Conservation (phyloP, 2,329 filamentous ascomycete genomes). For the Curvularia sp. region DNA sequence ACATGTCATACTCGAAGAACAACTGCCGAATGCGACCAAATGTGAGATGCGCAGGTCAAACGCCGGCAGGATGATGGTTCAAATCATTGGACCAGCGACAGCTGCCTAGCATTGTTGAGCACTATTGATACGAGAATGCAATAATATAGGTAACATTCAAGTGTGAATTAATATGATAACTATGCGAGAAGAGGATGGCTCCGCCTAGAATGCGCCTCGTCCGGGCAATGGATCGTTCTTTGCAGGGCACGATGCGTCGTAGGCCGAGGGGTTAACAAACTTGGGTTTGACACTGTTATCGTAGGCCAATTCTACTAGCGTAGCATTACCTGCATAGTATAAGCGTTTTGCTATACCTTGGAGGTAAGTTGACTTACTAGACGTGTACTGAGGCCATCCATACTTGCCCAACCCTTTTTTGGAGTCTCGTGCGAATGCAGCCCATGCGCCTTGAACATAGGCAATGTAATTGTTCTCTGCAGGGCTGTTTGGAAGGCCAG, state of each 20-base stretch:
- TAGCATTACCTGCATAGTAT: constrained; percentile 17
- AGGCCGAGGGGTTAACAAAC: constrained; percentile 29
- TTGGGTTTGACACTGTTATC: constrained; percentile 26
- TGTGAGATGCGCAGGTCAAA: background rate
- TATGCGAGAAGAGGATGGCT: background rate
- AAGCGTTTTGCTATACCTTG: background rate
- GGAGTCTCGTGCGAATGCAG: constrained; percentile 47
- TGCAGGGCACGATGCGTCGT: constrained; percentile 31
- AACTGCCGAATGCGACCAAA: background rate
- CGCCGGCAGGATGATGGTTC: background rate
- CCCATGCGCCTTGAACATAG: constrained; percentile 37
- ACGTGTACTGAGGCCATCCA: constrained; percentile 42
- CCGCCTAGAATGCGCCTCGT: constrained; percentile 31
- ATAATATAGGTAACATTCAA: background rate
- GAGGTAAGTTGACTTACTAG: constrained; percentile 16
- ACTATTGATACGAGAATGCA: background rate
- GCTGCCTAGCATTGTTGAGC: background rate
- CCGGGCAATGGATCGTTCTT: constrained; percentile 36
- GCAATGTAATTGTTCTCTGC: constrained; percentile 43
- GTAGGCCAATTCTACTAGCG: constrained; percentile 33
- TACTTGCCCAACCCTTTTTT: constrained; percentile 36
- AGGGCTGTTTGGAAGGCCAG: constrained; percentile 28
- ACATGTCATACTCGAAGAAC: background rate
- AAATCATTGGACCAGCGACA: background rate
- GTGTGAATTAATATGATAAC: background rate